Percentiles rank a stretch among this genome's conserved stretches.
phyloP scores from a whole-genome alignment of 2,329 filamentous ascomycete species.

The Dactylellina drechsleri region DNA sequence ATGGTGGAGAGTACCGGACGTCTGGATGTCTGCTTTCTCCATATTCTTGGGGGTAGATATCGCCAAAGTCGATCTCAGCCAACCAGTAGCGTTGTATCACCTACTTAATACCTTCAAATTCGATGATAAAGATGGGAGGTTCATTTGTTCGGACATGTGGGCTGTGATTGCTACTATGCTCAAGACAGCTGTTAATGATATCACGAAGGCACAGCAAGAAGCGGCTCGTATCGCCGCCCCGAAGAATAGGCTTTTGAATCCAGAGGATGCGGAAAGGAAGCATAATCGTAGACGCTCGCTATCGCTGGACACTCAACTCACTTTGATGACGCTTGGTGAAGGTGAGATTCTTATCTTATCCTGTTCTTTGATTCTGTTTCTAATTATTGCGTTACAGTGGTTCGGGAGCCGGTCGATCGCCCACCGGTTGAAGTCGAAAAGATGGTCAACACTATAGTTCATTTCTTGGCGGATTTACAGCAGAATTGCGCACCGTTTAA shows the following conservation, averaged over 20 bases:
- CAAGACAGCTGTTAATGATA: slow-evolving; percentile 80
- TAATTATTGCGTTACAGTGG: slow-evolving; percentile 7
- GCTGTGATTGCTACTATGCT: slow-evolving; percentile 86
- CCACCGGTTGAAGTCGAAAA: slow-evolving; percentile 67
- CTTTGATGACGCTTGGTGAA: slow-evolving; percentile 49
- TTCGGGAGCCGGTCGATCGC: slow-evolving; percentile 39
- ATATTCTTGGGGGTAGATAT: slow-evolving; percentile 88
- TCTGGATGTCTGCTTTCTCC: slow-evolving; percentile 86
- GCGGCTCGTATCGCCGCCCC: slow-evolving; percentile 35
- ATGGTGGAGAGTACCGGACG: slow-evolving; percentile 87
- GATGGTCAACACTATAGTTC: slow-evolving; percentile 78
- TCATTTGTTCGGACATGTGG: slow-evolving; percentile 71
- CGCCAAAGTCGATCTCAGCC: slow-evolving; percentile 76
- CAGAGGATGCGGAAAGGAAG: slow-evolving; percentile 49
- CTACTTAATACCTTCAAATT: slow-evolving; percentile 76
- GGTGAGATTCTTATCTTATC: slow-evolving; percentile 41
- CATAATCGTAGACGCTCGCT: slow-evolving; percentile 55
- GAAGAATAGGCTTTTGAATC: slow-evolving; percentile 40
- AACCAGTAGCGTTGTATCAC: slow-evolving; percentile 77
- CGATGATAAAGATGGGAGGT: slow-evolving; percentile 63
- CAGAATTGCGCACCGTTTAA: slow-evolving; percentile 79
- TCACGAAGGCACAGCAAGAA: slow-evolving; percentile 72
- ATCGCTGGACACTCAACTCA: slow-evolving; percentile 57
- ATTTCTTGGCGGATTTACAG: slow-evolving; percentile 82
- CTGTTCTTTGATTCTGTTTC: slow-evolving; percentile 3